Conservation (phyloP, 2,329 filamentous ascomycete species). For the Sporothrix pseudoabietina region DNA sequence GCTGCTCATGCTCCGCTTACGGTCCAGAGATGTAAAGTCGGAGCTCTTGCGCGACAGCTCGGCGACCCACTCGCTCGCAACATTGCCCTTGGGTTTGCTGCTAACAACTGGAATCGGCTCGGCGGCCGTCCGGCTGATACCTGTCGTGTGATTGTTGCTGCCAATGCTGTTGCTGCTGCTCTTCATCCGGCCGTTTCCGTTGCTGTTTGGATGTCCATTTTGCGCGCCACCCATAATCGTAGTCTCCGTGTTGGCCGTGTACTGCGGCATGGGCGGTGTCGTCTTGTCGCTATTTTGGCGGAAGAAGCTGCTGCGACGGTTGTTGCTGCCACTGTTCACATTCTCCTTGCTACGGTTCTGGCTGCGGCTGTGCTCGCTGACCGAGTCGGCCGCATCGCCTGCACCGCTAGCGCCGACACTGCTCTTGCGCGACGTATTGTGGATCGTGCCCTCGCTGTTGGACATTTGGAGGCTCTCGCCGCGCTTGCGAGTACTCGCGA, state of each 20-base stretch:
- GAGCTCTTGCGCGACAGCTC: constrained; percentile 39
- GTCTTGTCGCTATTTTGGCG: constrained; percentile 36
- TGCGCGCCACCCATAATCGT: constrained; percentile 3
- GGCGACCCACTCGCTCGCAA: constrained; percentile 40
- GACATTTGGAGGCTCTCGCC: constrained; percentile 31
- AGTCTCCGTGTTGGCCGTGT: constrained; percentile 4
- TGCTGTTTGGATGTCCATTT: constrained; percentile 16
- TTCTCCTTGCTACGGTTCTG: constrained; percentile 40
- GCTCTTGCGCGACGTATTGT: constrained; percentile 29
- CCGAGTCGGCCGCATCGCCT: constrained; percentile 37
- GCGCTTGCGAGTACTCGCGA: constrained; percentile 35
- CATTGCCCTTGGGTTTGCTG: constrained; percentile 28
- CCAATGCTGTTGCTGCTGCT: constrained; percentile 24
- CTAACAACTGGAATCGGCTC: not conserved
- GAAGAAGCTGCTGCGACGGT: constrained; percentile 51
- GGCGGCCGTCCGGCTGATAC: not conserved
- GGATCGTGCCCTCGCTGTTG: constrained; percentile 27
- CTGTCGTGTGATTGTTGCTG: constrained; percentile 34
- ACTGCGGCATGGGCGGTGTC: constrained; percentile 20
- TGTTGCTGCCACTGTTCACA: constrained; percentile 35
- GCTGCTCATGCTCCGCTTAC: constrained; percentile 36
- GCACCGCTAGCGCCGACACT: constrained; percentile 34
- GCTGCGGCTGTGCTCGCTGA: constrained; percentile 36
- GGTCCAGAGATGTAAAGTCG: constrained; percentile 34
- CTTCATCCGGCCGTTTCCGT: constrained; percentile 19